Conservation (phyloP, 169 alveolate species). For the Perkinsus olseni region DNA sequence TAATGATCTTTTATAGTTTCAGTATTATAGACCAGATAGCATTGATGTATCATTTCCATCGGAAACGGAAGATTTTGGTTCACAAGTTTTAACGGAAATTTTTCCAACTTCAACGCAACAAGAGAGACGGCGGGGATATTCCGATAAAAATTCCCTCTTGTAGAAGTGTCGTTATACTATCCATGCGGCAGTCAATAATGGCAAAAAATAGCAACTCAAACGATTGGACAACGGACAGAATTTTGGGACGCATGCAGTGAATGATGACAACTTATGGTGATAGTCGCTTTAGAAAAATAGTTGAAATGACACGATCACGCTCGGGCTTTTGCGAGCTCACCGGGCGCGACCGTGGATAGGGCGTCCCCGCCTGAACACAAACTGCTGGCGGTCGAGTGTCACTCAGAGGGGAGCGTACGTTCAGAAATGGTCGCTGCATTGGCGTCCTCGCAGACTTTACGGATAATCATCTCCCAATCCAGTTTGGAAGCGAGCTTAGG, state of each 20-base stretch:
- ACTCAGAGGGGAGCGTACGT: neutral
- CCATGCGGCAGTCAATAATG: neutral
- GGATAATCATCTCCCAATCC: neutral
- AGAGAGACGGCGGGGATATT: neutral
- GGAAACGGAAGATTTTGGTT: neutral
- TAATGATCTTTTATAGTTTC: neutral
- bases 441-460: neutral
- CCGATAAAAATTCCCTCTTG: neutral
- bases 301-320: neutral
- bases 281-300: neutral
- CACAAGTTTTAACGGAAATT: neutral
- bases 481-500: neutral
- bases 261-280: neutral
- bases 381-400: neutral
- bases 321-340: neutral
- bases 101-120: neutral
- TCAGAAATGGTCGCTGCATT: neutral
- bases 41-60: neutral
- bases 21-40: neutral
- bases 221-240: neutral
- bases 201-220: neutral
- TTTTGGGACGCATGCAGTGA: neutral
- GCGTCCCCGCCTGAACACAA: neutral
- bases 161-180: neutral
- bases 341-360: neutral